A percentile compares a stretch with the other conserved stretches of the same genome.
Conservation (phyloP, 352 stramenopile species). For the Aphanomyces astaci region DNA sequence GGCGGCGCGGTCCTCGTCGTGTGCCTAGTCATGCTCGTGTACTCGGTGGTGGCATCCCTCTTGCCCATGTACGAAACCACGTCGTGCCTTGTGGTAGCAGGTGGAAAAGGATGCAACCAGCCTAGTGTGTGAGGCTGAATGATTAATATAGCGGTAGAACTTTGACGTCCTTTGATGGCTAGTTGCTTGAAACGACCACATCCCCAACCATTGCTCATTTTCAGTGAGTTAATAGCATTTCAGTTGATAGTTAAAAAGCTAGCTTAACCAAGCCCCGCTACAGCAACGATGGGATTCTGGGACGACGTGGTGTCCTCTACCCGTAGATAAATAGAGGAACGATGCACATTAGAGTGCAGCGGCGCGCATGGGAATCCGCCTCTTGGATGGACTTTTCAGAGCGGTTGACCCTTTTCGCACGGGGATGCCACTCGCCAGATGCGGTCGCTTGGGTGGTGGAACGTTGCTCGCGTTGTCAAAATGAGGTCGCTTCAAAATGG, state of each 20-base stretch:
- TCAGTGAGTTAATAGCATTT: too few species aligned
- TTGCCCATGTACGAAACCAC: slow-evolving; percentile 50
- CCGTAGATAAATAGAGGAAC: not conserved
- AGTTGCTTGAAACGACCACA: not conserved
- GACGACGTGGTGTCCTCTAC: too few species aligned
- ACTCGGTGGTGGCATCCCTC: slow-evolving; percentile 47
- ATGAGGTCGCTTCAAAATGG: not conserved
- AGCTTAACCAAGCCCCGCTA: too few species aligned
- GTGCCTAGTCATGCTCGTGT: slow-evolving; percentile 30
- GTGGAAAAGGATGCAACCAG: slow-evolving; percentile 37
- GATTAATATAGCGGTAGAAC: too few species aligned
- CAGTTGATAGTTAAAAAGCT: too few species aligned
- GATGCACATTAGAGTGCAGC: not conserved
- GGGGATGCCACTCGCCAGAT: not conserved
- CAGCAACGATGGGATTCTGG: too few species aligned
- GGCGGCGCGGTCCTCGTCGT: slow-evolving; percentile 21
- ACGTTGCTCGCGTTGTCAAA: not conserved
- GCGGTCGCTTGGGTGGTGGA: not conserved
- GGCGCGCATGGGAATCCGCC: not conserved
- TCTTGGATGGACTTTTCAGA: not conserved
- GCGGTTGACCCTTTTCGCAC: not conserved
- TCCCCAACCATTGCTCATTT: too few species aligned
- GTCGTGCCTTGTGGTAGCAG: slow-evolving; percentile 46
- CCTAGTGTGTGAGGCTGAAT: not conserved
- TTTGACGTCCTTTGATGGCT: not conserved